phyloP scores from a whole-genome alignment of 768 basidiomycete species.

The Phylloporus scabripes region DNA sequence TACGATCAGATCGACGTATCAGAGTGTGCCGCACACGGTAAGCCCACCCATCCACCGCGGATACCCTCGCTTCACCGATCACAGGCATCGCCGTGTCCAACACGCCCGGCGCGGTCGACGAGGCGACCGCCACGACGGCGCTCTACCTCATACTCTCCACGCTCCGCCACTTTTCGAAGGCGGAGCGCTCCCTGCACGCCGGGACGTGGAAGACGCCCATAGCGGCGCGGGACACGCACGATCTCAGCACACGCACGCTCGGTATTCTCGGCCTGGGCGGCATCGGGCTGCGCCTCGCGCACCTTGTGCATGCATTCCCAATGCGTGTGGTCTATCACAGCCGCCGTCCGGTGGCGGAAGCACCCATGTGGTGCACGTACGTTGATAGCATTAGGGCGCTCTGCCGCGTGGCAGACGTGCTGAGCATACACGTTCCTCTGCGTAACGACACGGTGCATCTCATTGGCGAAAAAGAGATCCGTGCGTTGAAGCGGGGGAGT shows the following conservation, averaged over 20 bases:
- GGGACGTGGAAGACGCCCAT: constrained; percentile 58
- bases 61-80: neutral
- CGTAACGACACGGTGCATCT: constrained; percentile 66
- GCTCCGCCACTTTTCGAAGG: constrained; percentile 64
- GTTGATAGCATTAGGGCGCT: constrained; percentile 59
- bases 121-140: constrained; percentile 86
- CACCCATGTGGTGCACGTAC: constrained; percentile 75
- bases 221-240: constrained; percentile 46
- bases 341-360: constrained; percentile 49
- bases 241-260: constrained; percentile 62
- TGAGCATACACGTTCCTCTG: constrained; percentile 84
- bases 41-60: neutral
- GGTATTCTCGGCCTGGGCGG: constrained; percentile 75
- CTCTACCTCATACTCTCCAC: constrained; percentile 78
- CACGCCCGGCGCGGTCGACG: constrained; percentile 86
- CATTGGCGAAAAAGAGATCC: constrained; percentile 71
- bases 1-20: constrained; percentile 84
- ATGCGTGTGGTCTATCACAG: constrained; percentile 88
- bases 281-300: constrained; percentile 65
- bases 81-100: constrained; percentile 70
- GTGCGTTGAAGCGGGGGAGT: constrained; percentile 68
- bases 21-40: constrained; percentile 68
- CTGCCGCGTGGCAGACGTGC: constrained; percentile 67
- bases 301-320: constrained; percentile 72
- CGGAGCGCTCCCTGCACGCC: constrained; percentile 48